Base-by-base conservation (phyloP, 2,329 filamentous ascomycete species). In the Cercospora zeina region DNA sequence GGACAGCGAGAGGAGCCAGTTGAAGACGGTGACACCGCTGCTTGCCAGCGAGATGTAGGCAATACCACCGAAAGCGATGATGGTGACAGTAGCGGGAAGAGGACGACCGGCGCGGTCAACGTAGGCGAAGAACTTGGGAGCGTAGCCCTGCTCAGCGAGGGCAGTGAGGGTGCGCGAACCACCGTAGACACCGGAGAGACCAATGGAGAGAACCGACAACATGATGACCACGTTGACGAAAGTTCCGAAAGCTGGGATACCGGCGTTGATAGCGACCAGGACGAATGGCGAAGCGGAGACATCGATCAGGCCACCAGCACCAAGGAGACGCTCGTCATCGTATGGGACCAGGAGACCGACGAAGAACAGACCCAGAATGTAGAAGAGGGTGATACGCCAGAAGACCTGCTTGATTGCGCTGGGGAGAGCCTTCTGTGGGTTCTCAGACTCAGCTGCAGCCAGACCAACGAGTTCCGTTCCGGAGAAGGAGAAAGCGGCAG, bases 161-260 rank as follows among this genome's bases (percentile, higher is more conserved):
- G 93, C 92, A 27, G 92, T 91, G 7, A 97, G 85, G 1, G 93
- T 97, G 70, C 93, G 87, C 1, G 91, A 96, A 24, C 91, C 93
- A 36, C 92, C 93, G 71, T 96, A 97, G 63, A 97, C 88, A 64
- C 92, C 88, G 6, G 91, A 93, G 11, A 68, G 54, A 45, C 67
- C 67, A n/a, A 68, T 68, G 77, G 96, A 97, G 62, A 92, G 92
- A 63, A 97, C 93, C 0, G 91, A 96, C 21, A 97, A 80, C 21
- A 97, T 86, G 74, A 97, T 96, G 64, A 97, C 91, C n/a, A 86
- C 87, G 76, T 97, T 97, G 89, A 97, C 96, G 58, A 97, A 84
- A 0, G 89, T 93, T 1, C 91, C 91, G 2, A 97, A 83, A 1
- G 89, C 87, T 45, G 85, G 78, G 70, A 97, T 96, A 8, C 90